Evolutionary conservation across 768 basidiomycete species (phyloP).

Genomic region (Macrolepiota fuliginosa): DNA sequence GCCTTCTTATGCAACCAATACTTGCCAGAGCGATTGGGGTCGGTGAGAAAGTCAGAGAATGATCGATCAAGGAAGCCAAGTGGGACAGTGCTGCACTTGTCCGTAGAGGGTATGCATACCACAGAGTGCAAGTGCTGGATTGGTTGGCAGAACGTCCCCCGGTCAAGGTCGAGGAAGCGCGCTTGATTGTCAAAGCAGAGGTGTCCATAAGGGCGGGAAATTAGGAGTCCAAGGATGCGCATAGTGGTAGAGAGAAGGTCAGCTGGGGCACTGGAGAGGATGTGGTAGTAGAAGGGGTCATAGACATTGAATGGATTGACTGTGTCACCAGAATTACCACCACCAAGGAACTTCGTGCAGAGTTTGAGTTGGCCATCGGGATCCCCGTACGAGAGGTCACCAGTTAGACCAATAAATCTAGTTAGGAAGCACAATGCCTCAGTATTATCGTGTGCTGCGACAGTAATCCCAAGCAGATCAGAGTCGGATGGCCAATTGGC

Average conservation of each 20-base stretch:
- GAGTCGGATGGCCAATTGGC: not conserved
- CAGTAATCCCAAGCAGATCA: not conserved
- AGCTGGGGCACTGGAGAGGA: not conserved
- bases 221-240: constrained; percentile 4
- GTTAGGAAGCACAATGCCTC: not conserved
- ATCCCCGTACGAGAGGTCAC: not conserved
- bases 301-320: not conserved
- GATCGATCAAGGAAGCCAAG: too few relatives aligned
- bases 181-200: not conserved
- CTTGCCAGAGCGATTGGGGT: too few relatives aligned
- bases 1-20: too few relatives aligned
- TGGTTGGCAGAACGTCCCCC: not conserved
- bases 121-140: too few relatives aligned
- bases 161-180: not conserved
- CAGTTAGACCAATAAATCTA: not conserved
- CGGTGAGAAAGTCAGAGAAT: too few relatives aligned
- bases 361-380: not conserved
- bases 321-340: too few relatives aligned
- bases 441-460: not conserved
- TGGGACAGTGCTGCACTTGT: too few relatives aligned
- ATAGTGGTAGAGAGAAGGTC: not conserved
- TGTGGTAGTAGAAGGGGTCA: not conserved
- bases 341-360: not conserved
- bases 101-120: too few relatives aligned
- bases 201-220: not conserved